A percentile compares a stretch with the other conserved stretches of the same genome.
Conservation (phyloP, 2,329 filamentous ascomycete genomes). For the Aspergillus ochraceus region DNA sequence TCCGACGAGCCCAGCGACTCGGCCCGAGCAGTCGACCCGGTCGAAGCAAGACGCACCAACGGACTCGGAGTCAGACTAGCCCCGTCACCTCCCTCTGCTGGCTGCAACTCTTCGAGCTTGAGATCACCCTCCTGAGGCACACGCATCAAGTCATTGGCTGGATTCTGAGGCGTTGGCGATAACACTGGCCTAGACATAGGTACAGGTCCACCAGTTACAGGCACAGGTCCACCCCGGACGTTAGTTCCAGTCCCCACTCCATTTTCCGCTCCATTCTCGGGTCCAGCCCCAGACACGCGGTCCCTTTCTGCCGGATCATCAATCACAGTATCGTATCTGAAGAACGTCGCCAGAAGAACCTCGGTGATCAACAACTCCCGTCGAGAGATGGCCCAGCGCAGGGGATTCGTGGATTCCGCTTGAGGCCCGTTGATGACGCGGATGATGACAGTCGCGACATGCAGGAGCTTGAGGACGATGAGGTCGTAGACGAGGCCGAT, state of each 20-base stretch:
- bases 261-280: not conserved
- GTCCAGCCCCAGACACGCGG: not conserved
- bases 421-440: not conserved
- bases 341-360: conserved; percentile 20
- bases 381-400: conserved; percentile 16
- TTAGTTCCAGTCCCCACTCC: not conserved
- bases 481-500: not conserved
- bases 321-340: not conserved
- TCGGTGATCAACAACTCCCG: conserved; percentile 24
- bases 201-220: not conserved
- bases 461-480: not conserved
- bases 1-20: conserved; percentile 21
- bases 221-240: not conserved
- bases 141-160: not conserved
- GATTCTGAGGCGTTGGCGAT: not conserved
- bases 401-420: not conserved
- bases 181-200: not conserved
- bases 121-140: conserved; percentile 1
- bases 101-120: conserved; percentile 10
- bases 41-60: not conserved
- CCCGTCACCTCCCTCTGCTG: not conserved
- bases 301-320: not conserved
- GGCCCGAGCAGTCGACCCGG: not conserved
- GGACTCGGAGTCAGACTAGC: not conserved
- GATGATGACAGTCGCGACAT: not conserved